These are phyloP conservation scores for Toxoplasma gondii DNA, from an alignment of 169 alveolate genomes.

Conservation along the genomic window DNA sequence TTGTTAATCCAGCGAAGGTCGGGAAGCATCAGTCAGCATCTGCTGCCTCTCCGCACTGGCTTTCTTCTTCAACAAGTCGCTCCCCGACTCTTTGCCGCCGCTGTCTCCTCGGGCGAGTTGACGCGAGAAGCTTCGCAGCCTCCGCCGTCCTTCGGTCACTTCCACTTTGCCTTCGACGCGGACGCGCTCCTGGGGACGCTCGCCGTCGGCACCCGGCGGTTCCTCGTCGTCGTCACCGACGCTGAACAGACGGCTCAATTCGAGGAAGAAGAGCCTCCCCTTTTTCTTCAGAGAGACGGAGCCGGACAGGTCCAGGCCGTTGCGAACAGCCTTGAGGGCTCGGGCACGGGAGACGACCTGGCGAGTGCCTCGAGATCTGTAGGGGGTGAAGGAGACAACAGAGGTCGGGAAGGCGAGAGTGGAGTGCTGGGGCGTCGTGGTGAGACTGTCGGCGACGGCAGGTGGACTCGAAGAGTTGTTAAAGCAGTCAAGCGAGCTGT, in stretches of 20 bases:
- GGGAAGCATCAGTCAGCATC: conserved; percentile 46
- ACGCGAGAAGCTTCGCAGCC: background rate
- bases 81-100: conserved; percentile 44
- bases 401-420: background rate
- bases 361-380: background rate
- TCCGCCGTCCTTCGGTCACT: conserved; percentile 30
- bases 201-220: background rate
- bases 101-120: background rate
- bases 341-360: background rate
- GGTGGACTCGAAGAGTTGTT: background rate
- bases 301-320: background rate
- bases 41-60: conserved; percentile 42
- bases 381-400: background rate
- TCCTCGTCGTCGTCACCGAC: conserved; percentile 36
- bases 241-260: conserved; percentile 30
- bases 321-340: background rate
- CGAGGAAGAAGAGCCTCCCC: background rate
- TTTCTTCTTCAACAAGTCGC: conserved; percentile 26
- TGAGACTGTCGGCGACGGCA: background rate
- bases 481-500: background rate
- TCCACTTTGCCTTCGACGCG: conserved; percentile 25
- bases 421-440: background rate
- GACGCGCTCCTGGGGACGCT: conserved; percentile 56
- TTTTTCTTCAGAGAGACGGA: background rate
- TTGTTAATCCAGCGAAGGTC: background rate